Percentiles rank a stretch among this genome's conserved stretches.
Evolutionary conservation across 2,329 filamentous ascomycete species (phyloP).

Genomic region (Cladobotryum protrusum): DNA sequence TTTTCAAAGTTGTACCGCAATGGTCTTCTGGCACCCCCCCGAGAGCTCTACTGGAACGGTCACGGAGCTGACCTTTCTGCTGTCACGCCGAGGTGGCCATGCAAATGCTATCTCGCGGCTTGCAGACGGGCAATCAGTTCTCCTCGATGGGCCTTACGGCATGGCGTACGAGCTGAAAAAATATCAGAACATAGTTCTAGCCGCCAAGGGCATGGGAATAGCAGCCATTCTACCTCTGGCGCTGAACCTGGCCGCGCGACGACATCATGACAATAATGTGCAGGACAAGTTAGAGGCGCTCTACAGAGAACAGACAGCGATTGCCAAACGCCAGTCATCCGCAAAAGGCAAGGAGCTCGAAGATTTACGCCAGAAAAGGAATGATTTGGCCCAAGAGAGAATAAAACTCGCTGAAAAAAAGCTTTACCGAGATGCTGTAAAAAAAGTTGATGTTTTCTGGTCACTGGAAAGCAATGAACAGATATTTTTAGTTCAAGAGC

Average conservation of each 20-base stretch:
- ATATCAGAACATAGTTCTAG: constrained; percentile 6
- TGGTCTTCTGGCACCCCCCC: constrained; percentile 3
- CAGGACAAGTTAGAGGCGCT: constrained; percentile 1
- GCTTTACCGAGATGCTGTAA: constrained; percentile 4
- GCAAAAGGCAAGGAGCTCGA: not conserved
- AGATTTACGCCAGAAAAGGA: not conserved
- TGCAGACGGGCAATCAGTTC: constrained; percentile 3
- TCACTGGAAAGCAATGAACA: constrained; percentile 6
- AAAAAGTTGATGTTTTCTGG: constrained; percentile 10
- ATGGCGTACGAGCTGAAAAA: not conserved
- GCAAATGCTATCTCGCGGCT: constrained; percentile 1
- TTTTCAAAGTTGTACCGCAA: constrained; percentile 6
- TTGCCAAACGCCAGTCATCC: not conserved
- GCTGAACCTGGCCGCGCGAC: not conserved
- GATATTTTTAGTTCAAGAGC: constrained; percentile 2
- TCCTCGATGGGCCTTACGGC: constrained; percentile 9
- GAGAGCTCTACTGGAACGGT: not conserved
- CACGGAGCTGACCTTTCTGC: constrained; percentile 5
- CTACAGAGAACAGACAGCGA: not conserved
- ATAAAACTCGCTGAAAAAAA: not conserved
- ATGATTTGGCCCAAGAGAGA: not conserved
- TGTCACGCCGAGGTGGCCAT: constrained; percentile 1
- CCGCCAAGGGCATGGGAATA: constrained; percentile 10
- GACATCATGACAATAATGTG: constrained; percentile 1
- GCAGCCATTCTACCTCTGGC: constrained; percentile 3